These are phyloP conservation scores for Paraphaeosphaeria minitans DNA, from an alignment of 2,329 filamentous ascomycete genomes.

Conservation along the genomic window DNA sequence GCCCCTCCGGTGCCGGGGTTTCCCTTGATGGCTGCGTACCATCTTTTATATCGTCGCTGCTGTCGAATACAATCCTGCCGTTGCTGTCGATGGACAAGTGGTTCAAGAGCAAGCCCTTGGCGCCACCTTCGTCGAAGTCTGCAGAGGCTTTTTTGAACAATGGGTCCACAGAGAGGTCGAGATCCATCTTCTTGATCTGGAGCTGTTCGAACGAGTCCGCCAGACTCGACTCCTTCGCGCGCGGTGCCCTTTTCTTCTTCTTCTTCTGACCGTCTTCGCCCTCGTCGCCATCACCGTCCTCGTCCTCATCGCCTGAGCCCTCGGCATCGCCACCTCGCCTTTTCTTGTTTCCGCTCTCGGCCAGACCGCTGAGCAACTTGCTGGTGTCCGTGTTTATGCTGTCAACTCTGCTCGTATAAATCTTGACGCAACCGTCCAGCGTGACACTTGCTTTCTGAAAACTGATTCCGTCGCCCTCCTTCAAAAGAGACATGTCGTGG, in stretches of 20 bases:
- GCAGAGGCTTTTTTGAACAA: constrained; percentile 99
- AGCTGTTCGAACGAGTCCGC: constrained; percentile 85
- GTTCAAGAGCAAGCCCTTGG: constrained; percentile 92
- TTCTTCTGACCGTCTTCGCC: constrained; percentile 64
- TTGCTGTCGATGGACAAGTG: constrained; percentile 93
- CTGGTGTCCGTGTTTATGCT: constrained; percentile 97
- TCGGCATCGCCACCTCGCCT: constrained; percentile 44
- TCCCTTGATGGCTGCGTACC: constrained; percentile 53
- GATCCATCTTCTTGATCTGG: constrained; percentile 95
- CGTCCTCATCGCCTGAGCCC: constrained; percentile 50
- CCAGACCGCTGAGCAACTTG: constrained; percentile 89
- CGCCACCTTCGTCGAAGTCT: constrained; percentile 97
- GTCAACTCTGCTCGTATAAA: constrained; percentile 97
- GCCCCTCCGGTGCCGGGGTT: constrained; percentile 51
- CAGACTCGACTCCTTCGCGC: constrained; percentile 90
- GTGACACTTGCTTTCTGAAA: constrained; percentile 99
- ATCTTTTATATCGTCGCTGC: constrained; percentile 80
- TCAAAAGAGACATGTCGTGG: constrained; percentile 96
- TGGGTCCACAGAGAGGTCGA: constrained; percentile 95
- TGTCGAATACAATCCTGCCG: constrained; percentile 96
- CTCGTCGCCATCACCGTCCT: constrained; percentile 75
- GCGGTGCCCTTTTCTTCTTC: constrained; percentile 76
- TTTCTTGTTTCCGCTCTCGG: constrained; percentile 75
- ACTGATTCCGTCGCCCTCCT: constrained; percentile 96
- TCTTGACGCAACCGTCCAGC: constrained; percentile 96